These are phyloP conservation scores for Komagataella ulmi DNA, from an alignment of 805 yeast genomes.

Conservation along the genomic window DNA sequence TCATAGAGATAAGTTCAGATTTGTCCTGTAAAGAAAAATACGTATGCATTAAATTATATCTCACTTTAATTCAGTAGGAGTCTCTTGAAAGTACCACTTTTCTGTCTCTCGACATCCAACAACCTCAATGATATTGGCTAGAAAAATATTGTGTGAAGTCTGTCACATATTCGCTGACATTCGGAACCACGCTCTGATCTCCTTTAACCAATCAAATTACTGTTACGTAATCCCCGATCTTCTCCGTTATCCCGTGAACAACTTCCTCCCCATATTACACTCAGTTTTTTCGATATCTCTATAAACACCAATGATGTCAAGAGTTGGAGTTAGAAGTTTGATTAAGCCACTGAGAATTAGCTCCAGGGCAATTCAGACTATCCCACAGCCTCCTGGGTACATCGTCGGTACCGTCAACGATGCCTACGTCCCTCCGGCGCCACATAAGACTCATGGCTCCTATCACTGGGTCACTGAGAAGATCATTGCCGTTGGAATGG, in stretches of 20 bases:
- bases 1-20: background rate
- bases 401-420: slow-evolving; percentile 65
- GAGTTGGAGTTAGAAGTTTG: background rate
- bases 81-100: too few relatives aligned
- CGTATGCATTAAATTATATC: background rate
- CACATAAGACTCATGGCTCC: slow-evolving; percentile 49
- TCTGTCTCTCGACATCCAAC: background rate
- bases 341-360: background rate
- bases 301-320: background rate
- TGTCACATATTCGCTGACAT: background rate
- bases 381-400: slow-evolving; percentile 54
- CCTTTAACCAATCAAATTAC: background rate
- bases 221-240: background rate
- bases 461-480: slow-evolving; percentile 67
- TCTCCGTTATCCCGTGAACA: background rate
- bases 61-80: background rate
- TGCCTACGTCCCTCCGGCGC: slow-evolving; percentile 47
- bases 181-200: background rate
- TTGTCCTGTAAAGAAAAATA: background rate
- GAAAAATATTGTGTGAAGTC: background rate
- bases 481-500: slow-evolving; percentile 40
- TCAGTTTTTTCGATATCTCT: background rate
- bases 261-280: background rate
- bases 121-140: background rate
- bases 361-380: background rate